Percentiles rank a stretch among this genome's conserved stretches.
phyloP scores from a whole-genome alignment of 768 basidiomycete genomes.

The Hygrocybe coccinea region DNA sequence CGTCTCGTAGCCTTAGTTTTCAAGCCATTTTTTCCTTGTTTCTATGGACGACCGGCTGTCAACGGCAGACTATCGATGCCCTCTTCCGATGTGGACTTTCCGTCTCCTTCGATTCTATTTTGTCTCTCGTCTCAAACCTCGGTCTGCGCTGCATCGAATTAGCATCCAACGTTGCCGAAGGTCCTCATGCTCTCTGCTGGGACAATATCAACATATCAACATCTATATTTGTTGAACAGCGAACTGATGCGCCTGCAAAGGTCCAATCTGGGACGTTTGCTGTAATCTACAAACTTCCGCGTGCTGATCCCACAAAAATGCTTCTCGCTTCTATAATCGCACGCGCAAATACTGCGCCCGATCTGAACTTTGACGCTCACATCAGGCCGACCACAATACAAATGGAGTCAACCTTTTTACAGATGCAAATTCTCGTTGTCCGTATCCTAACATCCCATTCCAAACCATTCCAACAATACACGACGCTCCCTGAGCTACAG shows the following conservation, averaged over 20 bases:
- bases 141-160: background rate
- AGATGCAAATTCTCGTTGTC: constrained; percentile 5
- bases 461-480: background rate
- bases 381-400: constrained; percentile 12
- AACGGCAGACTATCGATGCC: constrained; percentile 12
- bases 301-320: constrained; percentile 15
- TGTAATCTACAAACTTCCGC: constrained; percentile 25
- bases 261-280: constrained; percentile 35
- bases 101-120: constrained; percentile 12
- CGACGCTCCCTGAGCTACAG: constrained; percentile 11
- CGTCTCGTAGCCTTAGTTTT: constrained; percentile 9
- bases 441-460: constrained; percentile 7
- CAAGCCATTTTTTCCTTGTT: constrained; percentile 12
- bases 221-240: constrained; percentile 31
- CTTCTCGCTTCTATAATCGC: constrained; percentile 20
- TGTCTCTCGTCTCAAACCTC: constrained; percentile 3
- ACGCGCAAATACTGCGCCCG: constrained; percentile 1
- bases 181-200: constrained; percentile 6
- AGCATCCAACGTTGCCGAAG: background rate
- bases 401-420: background rate
- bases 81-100: constrained; percentile 8
- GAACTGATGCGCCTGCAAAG: constrained; percentile 21
- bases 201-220: constrained; percentile 28
- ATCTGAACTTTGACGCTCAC: constrained; percentile 12
- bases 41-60: constrained; percentile 7